Evolutionary conservation across 805 yeast genomes (phyloP).

Genomic region (Hagleromyces aurorensis): DNA sequence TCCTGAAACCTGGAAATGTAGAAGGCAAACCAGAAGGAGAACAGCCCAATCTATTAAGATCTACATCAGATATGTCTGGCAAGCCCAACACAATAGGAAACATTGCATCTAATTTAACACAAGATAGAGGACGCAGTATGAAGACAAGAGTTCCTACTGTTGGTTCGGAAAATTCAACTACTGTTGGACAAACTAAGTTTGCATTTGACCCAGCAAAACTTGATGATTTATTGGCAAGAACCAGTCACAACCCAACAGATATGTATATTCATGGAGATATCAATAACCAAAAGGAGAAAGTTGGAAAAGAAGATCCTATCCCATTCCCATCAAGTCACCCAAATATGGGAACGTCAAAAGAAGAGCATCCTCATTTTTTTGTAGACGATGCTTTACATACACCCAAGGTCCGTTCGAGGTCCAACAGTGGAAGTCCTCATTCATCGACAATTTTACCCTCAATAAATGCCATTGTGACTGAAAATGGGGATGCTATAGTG

Average conservation of each 20-base stretch:
- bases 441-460: no score
- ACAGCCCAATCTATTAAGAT: conserved; percentile 5
- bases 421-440: conserved; percentile 17
- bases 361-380: conserved; percentile 74
- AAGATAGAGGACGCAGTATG: no score
- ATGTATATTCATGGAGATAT: no score
- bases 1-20: conserved; percentile 9
- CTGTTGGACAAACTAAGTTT: no score
- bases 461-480: conserved; percentile 1
- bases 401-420: conserved; percentile 18
- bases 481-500: neutral
- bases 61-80: conserved; percentile 7
- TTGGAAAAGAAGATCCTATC: conserved; percentile 1
- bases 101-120: conserved; percentile 2
- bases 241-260: conserved; percentile 1
- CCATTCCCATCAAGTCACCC: conserved; percentile 1
- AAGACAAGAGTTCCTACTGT: no score
- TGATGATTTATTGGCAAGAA: conserved; percentile 4
- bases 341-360: conserved; percentile 5
- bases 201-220: conserved; percentile 6
- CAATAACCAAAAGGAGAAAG: no score
- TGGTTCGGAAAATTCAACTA: no score
- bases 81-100: conserved; percentile 3
- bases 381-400: conserved; percentile 58
- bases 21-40: conserved; percentile 7